Evolutionary conservation across 352 stramenopile genomes (phyloP).

Genomic region (Albugo laibachii): DNA sequence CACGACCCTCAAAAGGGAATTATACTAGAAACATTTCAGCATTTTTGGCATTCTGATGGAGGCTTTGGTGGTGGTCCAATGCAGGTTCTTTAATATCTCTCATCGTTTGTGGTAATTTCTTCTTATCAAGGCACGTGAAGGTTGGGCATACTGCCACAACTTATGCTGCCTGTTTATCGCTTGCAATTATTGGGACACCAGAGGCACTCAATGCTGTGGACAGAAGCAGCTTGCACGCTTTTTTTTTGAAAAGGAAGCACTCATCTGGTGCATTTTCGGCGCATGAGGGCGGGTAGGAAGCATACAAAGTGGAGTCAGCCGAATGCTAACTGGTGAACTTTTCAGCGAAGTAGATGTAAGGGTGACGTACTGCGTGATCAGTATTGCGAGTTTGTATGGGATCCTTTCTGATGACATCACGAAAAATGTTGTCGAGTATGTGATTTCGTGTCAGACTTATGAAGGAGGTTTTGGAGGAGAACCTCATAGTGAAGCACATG

Average conservation of each 20-base stretch:
- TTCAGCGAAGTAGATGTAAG: conserved; percentile 88
- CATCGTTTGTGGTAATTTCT: no score
- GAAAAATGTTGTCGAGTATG: conserved; percentile 50
- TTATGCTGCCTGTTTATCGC: conserved; percentile 88
- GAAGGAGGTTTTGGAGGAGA: conserved; percentile 92
- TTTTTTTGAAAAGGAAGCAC: conserved; percentile 82
- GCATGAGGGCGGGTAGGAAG: conserved; percentile 83
- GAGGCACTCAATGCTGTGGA: conserved; percentile 62
- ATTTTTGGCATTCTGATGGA: conserved; percentile 38
- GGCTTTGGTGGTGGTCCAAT: conserved; percentile 90
- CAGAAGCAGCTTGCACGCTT: conserved; percentile 61
- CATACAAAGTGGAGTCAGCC: not conserved
- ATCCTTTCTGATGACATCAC: conserved; percentile 82
- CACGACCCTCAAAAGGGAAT: not conserved
- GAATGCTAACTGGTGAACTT: not conserved
- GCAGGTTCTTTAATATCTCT: conserved; percentile 11
- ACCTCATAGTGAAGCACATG: conserved; percentile 91
- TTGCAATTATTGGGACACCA: conserved; percentile 83
- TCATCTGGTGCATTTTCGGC: conserved; percentile 86
- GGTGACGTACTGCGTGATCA: conserved; percentile 94
- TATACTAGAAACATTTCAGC: conserved; percentile 23
- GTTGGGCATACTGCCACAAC: conserved; percentile 79
- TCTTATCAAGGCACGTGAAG: not conserved
- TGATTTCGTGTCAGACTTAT: conserved; percentile 90
- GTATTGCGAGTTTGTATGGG: conserved; percentile 83